Base-by-base conservation (phyloP, 176 grass and related monocot species). In the Aegilops bicornis region DNA sequence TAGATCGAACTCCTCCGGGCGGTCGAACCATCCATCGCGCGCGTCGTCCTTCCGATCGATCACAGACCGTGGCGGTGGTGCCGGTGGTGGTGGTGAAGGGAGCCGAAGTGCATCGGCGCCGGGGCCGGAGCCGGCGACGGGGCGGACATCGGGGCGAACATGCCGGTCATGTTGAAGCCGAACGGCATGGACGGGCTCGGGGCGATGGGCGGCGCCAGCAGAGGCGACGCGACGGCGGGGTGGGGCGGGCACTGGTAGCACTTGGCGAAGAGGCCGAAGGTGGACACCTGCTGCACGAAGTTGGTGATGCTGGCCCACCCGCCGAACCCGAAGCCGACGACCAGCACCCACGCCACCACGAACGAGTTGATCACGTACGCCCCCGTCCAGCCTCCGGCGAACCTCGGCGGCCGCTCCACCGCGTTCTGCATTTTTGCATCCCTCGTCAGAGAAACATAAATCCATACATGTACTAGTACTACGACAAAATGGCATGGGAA, bases 301-400 rank as follows among this genome's bases (percentile, higher is more conserved):
- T 98, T 98, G 64, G 93, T 98, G 35, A 98, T 85, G 92, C 96
- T 98, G 25, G 96, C 96, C 96, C 96, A 98, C 6, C 96, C 96
- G 6, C 96, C 96, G 59, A 98, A 91, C 2, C 96, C 96, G 79
- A 98, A 98, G 13, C 96, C 96, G 4, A 98, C 96, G 32, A 98
- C 96, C 16, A 98, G 79, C 77, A 98, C 96, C 96, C 96, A 98
- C 23, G 86, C 96, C 45, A 98, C 96, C 68, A 98, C 85, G 78
- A 98, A 98, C n/a, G 88, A 89, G 75, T 98, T 96, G 76, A 96
- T 96, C 73, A 93, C 65, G 79, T 89, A 98, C 9, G 93, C 58
- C 13, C 96, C 96, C 10, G 95, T 89, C 96, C 96, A 98, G 1
- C 96, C 87, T 1, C 96, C 96, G 7, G 89, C 81, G 50, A 96